Base-by-base conservation (phyloP, 495 filamentous ascomycete species). In the Extremus antarcticus region DNA sequence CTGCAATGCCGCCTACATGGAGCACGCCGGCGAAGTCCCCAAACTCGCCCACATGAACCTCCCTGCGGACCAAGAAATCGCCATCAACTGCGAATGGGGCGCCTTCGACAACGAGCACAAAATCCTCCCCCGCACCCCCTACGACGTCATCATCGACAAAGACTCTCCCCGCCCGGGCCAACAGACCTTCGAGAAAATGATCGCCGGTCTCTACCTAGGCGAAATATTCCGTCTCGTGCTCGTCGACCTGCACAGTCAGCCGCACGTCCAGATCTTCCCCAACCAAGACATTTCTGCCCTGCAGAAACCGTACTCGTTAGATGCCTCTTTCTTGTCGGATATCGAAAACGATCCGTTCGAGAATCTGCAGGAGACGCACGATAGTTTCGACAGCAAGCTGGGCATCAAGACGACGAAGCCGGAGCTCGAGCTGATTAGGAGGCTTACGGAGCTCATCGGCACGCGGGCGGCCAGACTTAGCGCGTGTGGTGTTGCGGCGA, bases 41-140 rank as follows among this genome's bases (percentile, higher is more conserved):
- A 98, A 98, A 75, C 78, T 98, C 43, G 90, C 86, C 10, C 86
- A 96, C 74, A 78, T 94, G 77, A 90, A 91, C 56, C 78, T 98
- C n/a, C 87, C 88, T 39, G 79, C 90, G 1, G 82, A 90, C 53
- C 84, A 85, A 66, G 89, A 87, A 47, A 91, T 98, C 72, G 92
- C 90, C 43, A 98, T 98, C 74, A 98, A 98, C 77, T 98, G 92
- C 75, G 92, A 98, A 71, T 98, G 90, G 77, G 92, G 92, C 47
- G 94, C 92, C 49, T 98, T 98, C 66, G 92, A 98, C 72, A 97
- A 96, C 70, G 90, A 98, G 71, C 86, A 91, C 72, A 75, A 86
- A 51, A 85, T 98, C 47, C 83, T 98, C 19, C 94, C 92, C 16
- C 84, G 86, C 29, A 96, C 90, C 21, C 82, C 81, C 49, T 84